Evolutionary conservation across 2,329 filamentous ascomycete genomes (phyloP).

Genomic region (Cladosporium cucumerinum): DNA sequence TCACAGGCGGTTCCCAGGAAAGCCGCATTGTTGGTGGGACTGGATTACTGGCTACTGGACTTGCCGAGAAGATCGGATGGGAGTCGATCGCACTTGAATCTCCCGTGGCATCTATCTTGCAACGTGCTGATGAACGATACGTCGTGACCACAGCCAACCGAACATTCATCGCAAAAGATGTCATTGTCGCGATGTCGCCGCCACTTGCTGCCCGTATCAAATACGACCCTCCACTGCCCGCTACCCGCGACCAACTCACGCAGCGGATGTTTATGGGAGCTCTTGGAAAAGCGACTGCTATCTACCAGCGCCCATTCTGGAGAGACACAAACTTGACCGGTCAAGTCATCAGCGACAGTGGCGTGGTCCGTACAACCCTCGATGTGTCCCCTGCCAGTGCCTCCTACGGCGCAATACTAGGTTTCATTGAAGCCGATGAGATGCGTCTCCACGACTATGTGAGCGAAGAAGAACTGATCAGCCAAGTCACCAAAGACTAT

Average conservation of each 20-base stretch:
- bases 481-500: conserved; percentile 21
- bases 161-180: conserved; percentile 16
- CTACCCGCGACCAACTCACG: conserved; percentile 16
- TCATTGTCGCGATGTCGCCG: conserved; percentile 22
- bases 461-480: conserved; percentile 23
- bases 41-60: conserved; percentile 16
- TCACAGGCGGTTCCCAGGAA: conserved; percentile 16
- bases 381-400: conserved; percentile 25
- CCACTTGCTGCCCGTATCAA: conserved; percentile 16
- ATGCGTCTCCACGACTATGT: conserved; percentile 21
- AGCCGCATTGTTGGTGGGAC: conserved; percentile 18
- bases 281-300: conserved; percentile 19
- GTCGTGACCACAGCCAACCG: not conserved
- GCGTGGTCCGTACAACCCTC: conserved; percentile 23
- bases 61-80: conserved; percentile 17
- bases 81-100: conserved; percentile 8
- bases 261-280: conserved; percentile 19
- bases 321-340: conserved; percentile 23
- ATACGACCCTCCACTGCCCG: conserved; percentile 18
- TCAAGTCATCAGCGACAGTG: conserved; percentile 22
- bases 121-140: not conserved
- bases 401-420: conserved; percentile 28
- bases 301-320: conserved; percentile 25
- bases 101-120: not conserved
- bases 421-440: conserved; percentile 31